Base-by-base conservation (phyloP, 164 flowering plant genomes). In the Akebia trifoliata region DNA sequence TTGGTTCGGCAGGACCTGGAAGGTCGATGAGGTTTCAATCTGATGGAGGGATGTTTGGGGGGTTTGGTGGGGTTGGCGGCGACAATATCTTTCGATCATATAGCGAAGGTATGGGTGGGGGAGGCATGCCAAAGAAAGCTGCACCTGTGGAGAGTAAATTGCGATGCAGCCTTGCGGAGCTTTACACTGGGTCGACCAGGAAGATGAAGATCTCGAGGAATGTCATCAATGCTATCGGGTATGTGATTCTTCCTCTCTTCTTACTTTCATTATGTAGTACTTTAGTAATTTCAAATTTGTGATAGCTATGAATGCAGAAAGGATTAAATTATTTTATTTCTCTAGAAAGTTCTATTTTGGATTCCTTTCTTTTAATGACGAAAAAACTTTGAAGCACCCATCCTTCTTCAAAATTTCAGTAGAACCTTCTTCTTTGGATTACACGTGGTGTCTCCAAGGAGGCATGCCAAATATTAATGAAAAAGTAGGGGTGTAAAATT, bases 181-280 rank as follows among this genome's bases (percentile, higher is more conserved):
- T 82, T 9, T 82, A 79, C 48, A 71, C 70, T 4, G 87, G 87
- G n/a, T 70, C 84, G 6, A 78, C 81, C 1, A 78, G 82, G 74
- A 83, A 79, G 68, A 83, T 83, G 85, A 82, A 76, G 61, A 80
- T 82, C 26, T 82, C 81, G 8, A 78, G 87, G 31, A 64, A 67
- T 44, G 64, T 67, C n/a, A n/a, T 66, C 9, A 62, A 74, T 67
- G 43, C 66, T 37, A 51, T 56, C 24, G 74, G 77, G 77, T 70
- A 70, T 21, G 29, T 15, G 11, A 40, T 3, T 8, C 11, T 50
- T 50, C 37, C 4, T 54, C 7, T 38, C 11, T 50, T 54, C 32
- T 14, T 2, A 53, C 17, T 29, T 20, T 30, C 17, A 37, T 1
- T 29, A 29, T 56, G 11, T 29, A 54, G n/a, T 30, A 22, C 48